Base-by-base conservation (phyloP, 345 rosid genomes). In the Salix suchowensis region DNA sequence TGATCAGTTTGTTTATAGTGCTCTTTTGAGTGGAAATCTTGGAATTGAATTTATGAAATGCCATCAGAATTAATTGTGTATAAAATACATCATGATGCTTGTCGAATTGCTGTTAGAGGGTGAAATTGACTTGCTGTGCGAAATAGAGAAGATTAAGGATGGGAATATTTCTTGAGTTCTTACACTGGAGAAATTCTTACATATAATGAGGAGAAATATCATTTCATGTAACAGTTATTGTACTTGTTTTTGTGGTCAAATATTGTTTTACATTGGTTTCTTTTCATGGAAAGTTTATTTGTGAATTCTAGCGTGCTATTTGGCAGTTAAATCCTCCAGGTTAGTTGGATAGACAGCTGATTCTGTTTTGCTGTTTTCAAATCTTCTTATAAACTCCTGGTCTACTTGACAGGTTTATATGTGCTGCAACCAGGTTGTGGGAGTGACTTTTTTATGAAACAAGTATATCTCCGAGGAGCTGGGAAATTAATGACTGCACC, bases 381-480 rank as follows among this genome's bases (percentile, higher is more conserved):
- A 69, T 74, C 8, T 71, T 40, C 42, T 50, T 16, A 37, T 39
- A 32, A 23, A 54, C 55, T 68, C 9, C 4, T 76, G 50, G 28
- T 39, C 66, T 73, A 65, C 30, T 40, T 76, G 67, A 65, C 80
- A 82, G 82, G 85, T 44, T 28, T 18, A 46, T 26, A 50, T 75
- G 72, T 36, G 67, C 52, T 58, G 30, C 30, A 64, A 65, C 16
- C 64, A 26, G 65, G 32, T 65, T 24, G 6, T 36, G 50, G 46
- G 69, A 28, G 24, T 34, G 76, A 44, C 21, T 66, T 60, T 62
- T 11, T 58, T 26, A 8, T n/a, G 44, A 62, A 72, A 14, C 24
- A 72, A 14, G 55, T 36, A 5, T 36, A 60, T 28, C 26, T 74
- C 68, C 50, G 70, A n/a, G 48, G 28, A 7, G 40, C 18, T 46